These are phyloP conservation scores for Stephanodiscus minutulus DNA, from an alignment of 108 stramenopile species.

Conservation along the genomic window DNA sequence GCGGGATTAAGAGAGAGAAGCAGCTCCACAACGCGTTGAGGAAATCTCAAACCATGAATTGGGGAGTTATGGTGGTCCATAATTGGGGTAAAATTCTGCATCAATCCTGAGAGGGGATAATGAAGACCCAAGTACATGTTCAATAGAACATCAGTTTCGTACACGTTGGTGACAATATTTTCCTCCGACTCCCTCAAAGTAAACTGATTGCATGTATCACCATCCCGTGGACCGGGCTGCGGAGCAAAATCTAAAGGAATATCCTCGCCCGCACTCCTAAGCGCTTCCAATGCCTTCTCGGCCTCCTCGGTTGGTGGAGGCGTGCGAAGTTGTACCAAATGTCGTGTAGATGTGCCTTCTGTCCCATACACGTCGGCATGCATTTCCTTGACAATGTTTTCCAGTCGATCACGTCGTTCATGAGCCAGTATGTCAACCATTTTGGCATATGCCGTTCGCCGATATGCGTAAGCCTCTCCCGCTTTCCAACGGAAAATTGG, in stretches of 20 bases:
- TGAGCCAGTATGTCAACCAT: constrained; percentile 60
- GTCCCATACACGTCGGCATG: constrained; percentile 58
- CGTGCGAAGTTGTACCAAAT: constrained; percentile 63
- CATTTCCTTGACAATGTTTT: constrained; percentile 31
- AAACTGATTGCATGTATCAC: constrained; percentile 5
- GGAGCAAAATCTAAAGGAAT: constrained; percentile 61
- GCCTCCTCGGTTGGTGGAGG: constrained; percentile 66
- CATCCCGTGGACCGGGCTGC: constrained; percentile 21
- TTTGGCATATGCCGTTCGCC: constrained; percentile 64
- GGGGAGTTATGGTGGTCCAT: constrained; percentile 63
- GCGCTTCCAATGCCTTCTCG: constrained; percentile 49
- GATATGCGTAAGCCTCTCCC: constrained; percentile 78
- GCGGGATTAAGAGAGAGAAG: constrained; percentile 57
- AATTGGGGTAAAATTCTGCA: constrained; percentile 62
- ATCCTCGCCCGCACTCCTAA: constrained; percentile 57
- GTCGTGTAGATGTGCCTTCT: constrained; percentile 51
- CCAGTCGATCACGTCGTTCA: constrained; percentile 51
- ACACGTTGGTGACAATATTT: constrained; percentile 54
- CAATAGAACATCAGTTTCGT: constrained; percentile 73
- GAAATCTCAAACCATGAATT: constrained; percentile 66
- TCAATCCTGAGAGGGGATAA: constrained; percentile 62
- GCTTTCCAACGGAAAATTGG: constrained; percentile 59
- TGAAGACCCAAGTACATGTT: constrained; percentile 82
- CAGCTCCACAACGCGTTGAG: constrained; percentile 71
- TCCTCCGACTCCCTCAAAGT: background rate